phyloP scores from a whole-genome alignment of 768 basidiomycete genomes.

The Pluteus cervinus region DNA sequence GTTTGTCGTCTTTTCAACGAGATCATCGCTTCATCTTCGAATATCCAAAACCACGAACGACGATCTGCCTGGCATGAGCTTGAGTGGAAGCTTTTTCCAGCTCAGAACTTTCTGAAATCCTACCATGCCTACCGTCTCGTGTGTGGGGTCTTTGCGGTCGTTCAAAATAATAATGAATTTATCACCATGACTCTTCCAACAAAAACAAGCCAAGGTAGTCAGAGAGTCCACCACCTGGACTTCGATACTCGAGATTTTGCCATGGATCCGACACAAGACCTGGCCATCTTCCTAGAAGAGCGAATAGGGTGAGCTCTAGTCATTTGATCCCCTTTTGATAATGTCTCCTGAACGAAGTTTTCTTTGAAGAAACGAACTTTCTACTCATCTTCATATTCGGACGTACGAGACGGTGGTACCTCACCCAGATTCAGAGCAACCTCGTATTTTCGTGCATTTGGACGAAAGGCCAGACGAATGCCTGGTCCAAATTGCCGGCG shows the following conservation, averaged over 20 bases:
- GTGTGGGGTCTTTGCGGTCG: conserved; percentile 50
- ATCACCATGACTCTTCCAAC: conserved; percentile 20
- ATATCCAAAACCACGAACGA: conserved; percentile 27
- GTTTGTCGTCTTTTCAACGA: conserved; percentile 22
- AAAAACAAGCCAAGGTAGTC: conserved; percentile 10
- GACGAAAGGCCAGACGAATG: too few relatives aligned
- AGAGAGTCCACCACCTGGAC: conserved; percentile 22
- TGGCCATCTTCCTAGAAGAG: conserved; percentile 37
- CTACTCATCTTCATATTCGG: too few relatives aligned
- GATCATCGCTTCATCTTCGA: conserved; percentile 14
- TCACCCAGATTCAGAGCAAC: too few relatives aligned
- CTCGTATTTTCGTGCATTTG: too few relatives aligned
- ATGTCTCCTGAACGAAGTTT: too few relatives aligned
- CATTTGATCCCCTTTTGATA: too few relatives aligned
- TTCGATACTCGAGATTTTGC: conserved; percentile 49
- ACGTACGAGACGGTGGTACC: too few relatives aligned
- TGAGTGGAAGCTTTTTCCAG: conserved; percentile 11
- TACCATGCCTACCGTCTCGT: conserved; percentile 54
- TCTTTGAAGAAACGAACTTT: too few relatives aligned
- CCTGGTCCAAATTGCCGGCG: too few relatives aligned
- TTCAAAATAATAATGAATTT: conserved; percentile 12
- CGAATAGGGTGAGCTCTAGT: too few relatives aligned
- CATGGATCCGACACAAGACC: conserved; percentile 61
- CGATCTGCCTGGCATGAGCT: conserved; percentile 19
- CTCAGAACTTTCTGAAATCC: conserved; percentile 9